Evolutionary conservation across 305 asterid species (phyloP).

Genomic region (Solanum hybrid): DNA sequence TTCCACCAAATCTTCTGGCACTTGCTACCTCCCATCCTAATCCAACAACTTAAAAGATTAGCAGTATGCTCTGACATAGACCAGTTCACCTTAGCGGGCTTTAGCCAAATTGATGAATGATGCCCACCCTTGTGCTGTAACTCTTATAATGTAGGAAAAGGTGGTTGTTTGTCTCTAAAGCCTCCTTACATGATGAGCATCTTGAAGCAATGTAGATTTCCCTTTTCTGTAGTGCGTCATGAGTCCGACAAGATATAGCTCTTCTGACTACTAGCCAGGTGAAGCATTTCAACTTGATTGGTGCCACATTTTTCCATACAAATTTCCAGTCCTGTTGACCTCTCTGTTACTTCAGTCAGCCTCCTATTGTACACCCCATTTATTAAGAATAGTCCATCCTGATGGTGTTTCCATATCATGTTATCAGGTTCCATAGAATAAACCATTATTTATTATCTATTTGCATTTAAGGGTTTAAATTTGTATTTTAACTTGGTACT

Average conservation of each 20-base stretch:
- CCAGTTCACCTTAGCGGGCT: not conserved
- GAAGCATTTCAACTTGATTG: not conserved
- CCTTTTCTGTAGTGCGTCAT: not conserved
- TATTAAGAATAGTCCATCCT: not conserved
- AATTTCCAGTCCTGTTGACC: not conserved
- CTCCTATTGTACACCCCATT: not conserved
- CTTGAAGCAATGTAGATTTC: not conserved
- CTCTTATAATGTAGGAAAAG: not conserved
- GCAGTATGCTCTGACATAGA: not conserved
- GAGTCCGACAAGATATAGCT: not conserved
- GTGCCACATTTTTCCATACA: not conserved
- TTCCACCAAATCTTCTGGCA: not conserved
- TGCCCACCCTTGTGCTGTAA: not conserved
- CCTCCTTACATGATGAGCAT: not conserved
- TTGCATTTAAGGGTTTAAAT: not conserved
- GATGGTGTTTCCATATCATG: not conserved
- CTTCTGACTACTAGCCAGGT: not conserved
- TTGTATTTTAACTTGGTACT: not conserved
- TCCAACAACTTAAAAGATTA: not conserved
- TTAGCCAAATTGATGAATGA: not conserved
- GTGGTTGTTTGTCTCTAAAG: not conserved
- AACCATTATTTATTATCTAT: not conserved
- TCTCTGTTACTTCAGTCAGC: not conserved
- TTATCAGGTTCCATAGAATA: not conserved
- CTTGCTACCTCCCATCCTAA: not conserved